Conservation (phyloP, 305 asterid species). For the Rubia balearica region DNA sequence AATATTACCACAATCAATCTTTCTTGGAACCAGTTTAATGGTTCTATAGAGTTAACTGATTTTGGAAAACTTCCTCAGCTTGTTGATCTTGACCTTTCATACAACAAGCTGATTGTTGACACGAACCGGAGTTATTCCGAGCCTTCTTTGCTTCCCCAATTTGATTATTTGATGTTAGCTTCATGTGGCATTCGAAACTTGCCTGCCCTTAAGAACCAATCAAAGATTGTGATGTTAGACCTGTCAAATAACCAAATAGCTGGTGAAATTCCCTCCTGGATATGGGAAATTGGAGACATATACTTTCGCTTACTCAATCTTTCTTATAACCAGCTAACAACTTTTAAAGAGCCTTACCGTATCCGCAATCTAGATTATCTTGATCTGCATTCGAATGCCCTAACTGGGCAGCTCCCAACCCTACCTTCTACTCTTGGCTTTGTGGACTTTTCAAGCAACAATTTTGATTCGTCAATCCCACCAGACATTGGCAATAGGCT, state of each 20-base stretch:
- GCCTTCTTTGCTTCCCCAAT: constrained; percentile 29
- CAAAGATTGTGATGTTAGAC: constrained; percentile 39
- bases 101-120: constrained; percentile 39
- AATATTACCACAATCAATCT: constrained; percentile 31
- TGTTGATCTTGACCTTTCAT: constrained; percentile 40
- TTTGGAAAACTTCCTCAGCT: constrained; percentile 29
- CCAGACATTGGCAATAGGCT: constrained; percentile 27
- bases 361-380: constrained; percentile 22
- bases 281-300: constrained; percentile 23
- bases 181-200: constrained; percentile 45
- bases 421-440: constrained; percentile 35
- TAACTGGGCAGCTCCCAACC: constrained; percentile 41
- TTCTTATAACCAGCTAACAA: constrained; percentile 37
- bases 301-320: constrained; percentile 28
- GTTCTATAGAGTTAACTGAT: constrained; percentile 22
- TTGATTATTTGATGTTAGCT: constrained; percentile 37
- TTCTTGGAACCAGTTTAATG: constrained; percentile 41
- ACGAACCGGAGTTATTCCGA: constrained; percentile 22
- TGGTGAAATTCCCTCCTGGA: constrained; percentile 36
- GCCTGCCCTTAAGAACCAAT: constrained; percentile 46
- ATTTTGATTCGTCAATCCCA: constrained; percentile 33
- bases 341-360: constrained; percentile 39
- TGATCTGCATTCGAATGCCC: constrained; percentile 49
- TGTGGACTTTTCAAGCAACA: constrained; percentile 54
- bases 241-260: constrained; percentile 37